Percentiles rank a stretch among this genome's conserved stretches.
These are phyloP conservation scores for Aspergillus tubingensis DNA, from an alignment of 2,329 filamentous ascomycete species.

Conservation along the genomic window DNA sequence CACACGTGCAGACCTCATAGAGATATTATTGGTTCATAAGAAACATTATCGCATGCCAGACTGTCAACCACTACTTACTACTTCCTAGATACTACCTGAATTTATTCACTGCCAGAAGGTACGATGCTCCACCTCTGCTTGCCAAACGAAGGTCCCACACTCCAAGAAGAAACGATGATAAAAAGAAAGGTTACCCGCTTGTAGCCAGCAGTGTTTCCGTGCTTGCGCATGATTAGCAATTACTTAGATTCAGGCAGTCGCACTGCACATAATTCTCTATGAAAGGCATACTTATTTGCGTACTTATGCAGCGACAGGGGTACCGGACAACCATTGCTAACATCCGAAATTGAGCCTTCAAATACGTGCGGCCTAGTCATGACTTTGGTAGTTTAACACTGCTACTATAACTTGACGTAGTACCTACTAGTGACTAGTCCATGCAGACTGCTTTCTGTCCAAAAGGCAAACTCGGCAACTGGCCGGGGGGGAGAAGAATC, in stretches of 20 bases:
- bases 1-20: conserved; percentile 2
- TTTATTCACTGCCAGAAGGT: too few relatives aligned
- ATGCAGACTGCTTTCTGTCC: not conserved
- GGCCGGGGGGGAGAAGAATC: not conserved
- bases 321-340: not conserved
- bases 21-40: not conserved
- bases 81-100: not conserved
- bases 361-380: too few relatives aligned
- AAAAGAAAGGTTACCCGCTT: too few relatives aligned
- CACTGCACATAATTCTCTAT: not conserved
- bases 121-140: too few relatives aligned
- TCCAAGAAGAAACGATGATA: too few relatives aligned
- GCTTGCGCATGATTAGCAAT: not conserved
- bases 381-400: not conserved
- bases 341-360: too few relatives aligned
- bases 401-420: not conserved
- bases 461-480: not conserved
- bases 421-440: not conserved
- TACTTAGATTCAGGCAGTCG: not conserved
- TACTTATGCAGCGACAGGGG: not conserved
- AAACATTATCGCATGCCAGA: not conserved
- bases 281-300: not conserved
- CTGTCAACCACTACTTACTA: not conserved
- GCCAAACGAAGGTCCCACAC: too few relatives aligned
- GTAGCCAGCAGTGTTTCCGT: not conserved